Evolutionary conservation across 2,329 filamentous ascomycete genomes (phyloP), one percentile per base, ranked within the genome.

Genomic region (Monosporascus cannonballus): DNA sequence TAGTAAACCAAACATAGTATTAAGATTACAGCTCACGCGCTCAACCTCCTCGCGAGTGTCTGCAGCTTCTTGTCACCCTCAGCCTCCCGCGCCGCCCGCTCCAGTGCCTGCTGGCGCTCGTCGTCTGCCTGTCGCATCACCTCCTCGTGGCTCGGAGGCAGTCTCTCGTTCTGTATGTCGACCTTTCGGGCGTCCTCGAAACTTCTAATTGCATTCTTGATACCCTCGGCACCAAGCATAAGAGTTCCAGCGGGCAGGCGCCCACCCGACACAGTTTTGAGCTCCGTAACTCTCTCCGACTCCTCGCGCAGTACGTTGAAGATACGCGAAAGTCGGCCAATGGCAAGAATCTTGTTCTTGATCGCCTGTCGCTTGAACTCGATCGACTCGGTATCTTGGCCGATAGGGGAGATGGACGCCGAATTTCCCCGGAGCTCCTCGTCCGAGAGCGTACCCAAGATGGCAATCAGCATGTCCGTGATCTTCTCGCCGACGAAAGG

Each of bases 261-360:
- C 55, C 94, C 94, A 61, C 94, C 94, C 56, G 91, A 87, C 44
- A 92, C 93, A 45, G 93, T 97, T 83, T 99, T 99, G 71, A 99
- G 84, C 73, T 99, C 94, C 39, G 93, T 96, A 52, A 99, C 92
- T 64, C 88, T 85, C 77, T 99, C 94, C 2, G 92, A 96, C 73
- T 99, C 94, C 74, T 99, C 94, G 65, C 94, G 90, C 63, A 99
- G 75, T 49, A 99, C 94, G 71, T 99, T 93, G 86, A 99, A 99
- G 55, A 99, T 94, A 64, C 94, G 89, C 39, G 94, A 97, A 59
- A 99, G 80, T 61, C 94, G 90, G 30, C 94, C 94, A 66, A 99
- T 99, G 55, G 94, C 94, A 63, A 99, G 77, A 67, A 99, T 97
- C 79, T 99, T 99, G 85, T 99, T 99, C 81, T 97, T 97, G 81